Conservation (phyloP, 116 monocot genomes). For the Cymodocea nodosa region DNA sequence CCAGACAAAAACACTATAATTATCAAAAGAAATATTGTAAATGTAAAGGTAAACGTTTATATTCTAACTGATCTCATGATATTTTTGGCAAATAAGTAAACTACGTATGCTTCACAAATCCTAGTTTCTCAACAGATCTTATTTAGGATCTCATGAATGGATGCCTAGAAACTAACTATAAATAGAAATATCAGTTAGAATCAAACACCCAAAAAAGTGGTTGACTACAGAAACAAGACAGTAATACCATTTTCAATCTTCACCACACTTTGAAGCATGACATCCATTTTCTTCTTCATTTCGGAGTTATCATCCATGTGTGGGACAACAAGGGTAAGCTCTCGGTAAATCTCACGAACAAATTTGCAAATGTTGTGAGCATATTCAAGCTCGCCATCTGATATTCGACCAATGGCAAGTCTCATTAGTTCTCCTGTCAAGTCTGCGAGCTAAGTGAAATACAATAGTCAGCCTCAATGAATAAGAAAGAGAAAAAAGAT, state of each 20-base stretch:
- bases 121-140: too few relatives aligned
- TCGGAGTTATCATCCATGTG: constrained; percentile 85
- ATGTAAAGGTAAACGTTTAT: too few relatives aligned
- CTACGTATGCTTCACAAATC: too few relatives aligned
- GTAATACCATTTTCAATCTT: constrained; percentile 94
- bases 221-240: not conserved
- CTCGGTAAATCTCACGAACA: constrained; percentile 77
- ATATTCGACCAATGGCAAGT: constrained; percentile 90
- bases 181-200: too few relatives aligned
- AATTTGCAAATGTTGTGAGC: constrained; percentile 79
- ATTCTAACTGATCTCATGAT: too few relatives aligned
- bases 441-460: constrained; percentile 61
- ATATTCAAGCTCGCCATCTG: constrained; percentile 92
- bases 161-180: too few relatives aligned
- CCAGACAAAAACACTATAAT: too few relatives aligned
- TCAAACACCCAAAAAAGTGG: too few relatives aligned
- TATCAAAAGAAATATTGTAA: too few relatives aligned
- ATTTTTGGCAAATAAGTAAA: too few relatives aligned
- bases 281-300: constrained; percentile 99
- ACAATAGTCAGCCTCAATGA: not conserved
- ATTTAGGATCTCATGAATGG: too few relatives aligned
- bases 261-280: constrained; percentile 83
- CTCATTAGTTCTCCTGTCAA: constrained; percentile 95
- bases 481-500: not conserved
- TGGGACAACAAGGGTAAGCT: constrained; percentile 63